Conservation (phyloP, 169 alveolate species). For the Neospora caninum region DNA sequence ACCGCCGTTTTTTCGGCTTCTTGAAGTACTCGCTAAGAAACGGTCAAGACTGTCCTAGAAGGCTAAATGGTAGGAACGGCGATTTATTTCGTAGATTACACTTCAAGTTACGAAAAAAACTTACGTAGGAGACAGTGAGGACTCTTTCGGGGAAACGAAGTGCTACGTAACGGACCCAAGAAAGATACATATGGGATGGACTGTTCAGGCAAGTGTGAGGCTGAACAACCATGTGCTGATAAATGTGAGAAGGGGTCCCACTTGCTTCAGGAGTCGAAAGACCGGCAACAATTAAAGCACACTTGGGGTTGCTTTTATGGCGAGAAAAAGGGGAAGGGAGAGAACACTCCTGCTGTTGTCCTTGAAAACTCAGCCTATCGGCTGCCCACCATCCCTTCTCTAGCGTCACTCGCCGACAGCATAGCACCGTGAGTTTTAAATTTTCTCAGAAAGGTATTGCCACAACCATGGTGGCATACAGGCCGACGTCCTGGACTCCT, state of each 20-base stretch:
- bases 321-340: constrained; percentile 29
- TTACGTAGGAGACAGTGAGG: constrained; percentile 74
- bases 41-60: constrained; percentile 61
- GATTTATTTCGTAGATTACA: too few relatives aligned
- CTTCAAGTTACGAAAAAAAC: not conserved
- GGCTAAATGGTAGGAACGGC: constrained; percentile 43
- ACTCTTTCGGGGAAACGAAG: constrained; percentile 68
- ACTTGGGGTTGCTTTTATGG: constrained; percentile 70
- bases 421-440: not conserved
- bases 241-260: not conserved
- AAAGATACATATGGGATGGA: constrained; percentile 58
- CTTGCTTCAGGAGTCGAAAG: not conserved
- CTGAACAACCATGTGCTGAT: not conserved
- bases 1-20: constrained; percentile 50
- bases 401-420: not conserved
- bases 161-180: constrained; percentile 75
- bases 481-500: constrained; percentile 39
- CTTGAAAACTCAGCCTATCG: constrained; percentile 19
- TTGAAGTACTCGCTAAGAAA: constrained; percentile 69
- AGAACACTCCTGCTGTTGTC: not conserved
- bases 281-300: not conserved
- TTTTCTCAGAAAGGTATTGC: not conserved
- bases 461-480: not conserved
- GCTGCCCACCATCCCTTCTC: constrained; percentile 21
- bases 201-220: constrained; percentile 9